phyloP scores from a whole-genome alignment of 345 rosid species.

The Hypericum androsaemum region DNA sequence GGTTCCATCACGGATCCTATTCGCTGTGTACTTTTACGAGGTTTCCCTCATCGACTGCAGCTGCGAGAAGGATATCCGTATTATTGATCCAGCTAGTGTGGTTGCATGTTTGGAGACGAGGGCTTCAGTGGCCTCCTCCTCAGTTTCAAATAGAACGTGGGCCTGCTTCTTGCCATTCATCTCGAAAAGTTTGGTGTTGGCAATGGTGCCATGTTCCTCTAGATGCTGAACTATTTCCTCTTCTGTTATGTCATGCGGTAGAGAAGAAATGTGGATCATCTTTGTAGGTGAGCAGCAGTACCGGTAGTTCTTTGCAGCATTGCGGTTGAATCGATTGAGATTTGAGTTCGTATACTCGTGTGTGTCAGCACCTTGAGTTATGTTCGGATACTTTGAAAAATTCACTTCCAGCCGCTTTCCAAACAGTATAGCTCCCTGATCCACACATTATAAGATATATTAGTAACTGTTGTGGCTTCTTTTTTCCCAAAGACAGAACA shows the following conservation, averaged over 20 bases:
- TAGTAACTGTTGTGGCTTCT: no score
- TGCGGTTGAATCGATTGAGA: constrained; percentile 92
- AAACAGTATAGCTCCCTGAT: constrained; percentile 82
- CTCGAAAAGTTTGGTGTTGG: constrained; percentile 73
- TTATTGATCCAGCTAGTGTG: constrained; percentile 63
- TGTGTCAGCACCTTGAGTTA: constrained; percentile 83
- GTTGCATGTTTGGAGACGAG: constrained; percentile 87
- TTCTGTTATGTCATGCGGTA: constrained; percentile 77
- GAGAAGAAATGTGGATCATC: constrained; percentile 86
- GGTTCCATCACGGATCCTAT: no score
- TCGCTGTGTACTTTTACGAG: neutral
- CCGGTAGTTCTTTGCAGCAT: constrained; percentile 91
- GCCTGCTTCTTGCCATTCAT: constrained; percentile 96
- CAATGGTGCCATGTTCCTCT: constrained; percentile 64
- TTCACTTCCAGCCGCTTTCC: constrained; percentile 91
- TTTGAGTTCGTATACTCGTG: constrained; percentile 72
- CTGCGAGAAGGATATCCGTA: constrained; percentile 97
- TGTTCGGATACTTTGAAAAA: constrained; percentile 79
- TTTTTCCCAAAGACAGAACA: no score
- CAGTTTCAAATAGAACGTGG: constrained; percentile 64
- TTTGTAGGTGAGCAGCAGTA: constrained; percentile 98
- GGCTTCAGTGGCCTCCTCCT: constrained; percentile 91
- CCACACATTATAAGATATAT: neutral
- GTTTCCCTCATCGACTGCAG: constrained; percentile 43
- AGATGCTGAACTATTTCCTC: constrained; percentile 68